Percentiles rank a stretch among this genome's conserved stretches.
Evolutionary conservation across 2,329 filamentous ascomycete species (phyloP).

Genomic region (Curvularia sp.): DNA sequence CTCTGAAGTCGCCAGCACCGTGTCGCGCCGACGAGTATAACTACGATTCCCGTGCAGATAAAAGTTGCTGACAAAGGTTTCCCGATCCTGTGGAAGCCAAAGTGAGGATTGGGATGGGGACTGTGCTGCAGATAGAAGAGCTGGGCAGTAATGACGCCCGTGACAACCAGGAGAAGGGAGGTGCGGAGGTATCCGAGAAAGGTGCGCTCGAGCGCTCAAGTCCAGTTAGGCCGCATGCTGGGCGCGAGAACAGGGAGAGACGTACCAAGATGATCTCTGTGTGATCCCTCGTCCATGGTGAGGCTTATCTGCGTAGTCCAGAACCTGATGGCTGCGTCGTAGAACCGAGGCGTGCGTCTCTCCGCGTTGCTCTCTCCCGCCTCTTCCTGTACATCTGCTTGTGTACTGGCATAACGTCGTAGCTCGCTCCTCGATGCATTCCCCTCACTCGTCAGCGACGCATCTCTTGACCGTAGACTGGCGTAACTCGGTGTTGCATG

Average conservation of each 20-base stretch:
- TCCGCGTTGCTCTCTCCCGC: not conserved
- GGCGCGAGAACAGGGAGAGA: not conserved
- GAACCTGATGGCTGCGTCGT: slow-evolving; percentile 50
- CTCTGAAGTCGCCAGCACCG: slow-evolving; percentile 69
- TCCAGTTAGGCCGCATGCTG: not conserved
- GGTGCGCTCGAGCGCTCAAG: slow-evolving; percentile 73
- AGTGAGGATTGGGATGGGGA: slow-evolving; percentile 51
- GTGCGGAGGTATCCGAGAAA: slow-evolving; percentile 77
- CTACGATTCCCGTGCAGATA: slow-evolving; percentile 58
- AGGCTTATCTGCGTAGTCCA: slow-evolving; percentile 61
- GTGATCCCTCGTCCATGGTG: slow-evolving; percentile 58
- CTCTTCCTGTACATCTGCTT: slow-evolving; percentile 3
- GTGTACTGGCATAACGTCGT: slow-evolving; percentile 12
- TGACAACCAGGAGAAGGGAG: slow-evolving; percentile 71
- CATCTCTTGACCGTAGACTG: slow-evolving; percentile 15
- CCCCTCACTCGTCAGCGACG: slow-evolving; percentile 2
- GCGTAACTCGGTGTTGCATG: slow-evolving; percentile 3
- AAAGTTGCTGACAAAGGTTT: slow-evolving; percentile 64
- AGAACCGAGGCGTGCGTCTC: slow-evolving; percentile 40
- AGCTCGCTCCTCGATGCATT: slow-evolving; percentile 13
- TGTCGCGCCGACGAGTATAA: slow-evolving; percentile 62
- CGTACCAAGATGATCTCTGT: slow-evolving; percentile 65
- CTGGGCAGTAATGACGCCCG: slow-evolving; percentile 71
- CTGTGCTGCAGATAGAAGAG: slow-evolving; percentile 68
- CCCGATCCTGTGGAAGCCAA: slow-evolving; percentile 68